phyloP scores from a whole-genome alignment of 768 basidiomycete genomes.

The Termitomyces sp. region DNA sequence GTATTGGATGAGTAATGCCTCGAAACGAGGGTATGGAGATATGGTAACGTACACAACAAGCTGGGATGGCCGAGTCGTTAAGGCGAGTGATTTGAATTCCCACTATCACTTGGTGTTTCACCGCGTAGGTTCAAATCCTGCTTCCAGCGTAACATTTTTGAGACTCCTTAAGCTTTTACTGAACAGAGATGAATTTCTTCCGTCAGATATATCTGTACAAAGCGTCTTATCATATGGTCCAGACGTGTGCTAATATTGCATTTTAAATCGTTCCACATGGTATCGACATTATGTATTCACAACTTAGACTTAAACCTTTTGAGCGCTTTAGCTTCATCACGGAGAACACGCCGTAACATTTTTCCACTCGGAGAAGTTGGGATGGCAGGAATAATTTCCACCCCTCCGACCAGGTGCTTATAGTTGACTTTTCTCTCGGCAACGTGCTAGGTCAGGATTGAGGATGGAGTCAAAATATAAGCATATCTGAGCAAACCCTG shows the following conservation, averaged over 20 bases:
- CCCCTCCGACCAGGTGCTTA: slow-evolving; percentile 55
- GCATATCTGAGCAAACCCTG: slow-evolving; percentile 31
- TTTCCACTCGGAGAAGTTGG: slow-evolving; percentile 66
- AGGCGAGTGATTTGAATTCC: slow-evolving; percentile 85
- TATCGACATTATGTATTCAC: background rate
- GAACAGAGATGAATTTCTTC: too few relatives aligned
- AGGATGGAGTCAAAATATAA: background rate
- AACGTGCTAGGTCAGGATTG: slow-evolving; percentile 35
- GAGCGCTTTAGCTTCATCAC: slow-evolving; percentile 39
- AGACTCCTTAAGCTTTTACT: too few relatives aligned
- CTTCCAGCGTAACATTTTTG: slow-evolving; percentile 69
- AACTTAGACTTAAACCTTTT: slow-evolving; percentile 2
- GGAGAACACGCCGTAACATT: slow-evolving; percentile 41
- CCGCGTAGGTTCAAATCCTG: slow-evolving; percentile 93
- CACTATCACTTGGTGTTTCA: slow-evolving; percentile 78
- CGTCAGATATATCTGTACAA: background rate
- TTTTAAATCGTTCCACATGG: background rate
- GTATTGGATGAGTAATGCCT: too few relatives aligned
- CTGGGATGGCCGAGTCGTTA: slow-evolving; percentile 88
- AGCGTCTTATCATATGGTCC: background rate
- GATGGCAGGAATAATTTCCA: slow-evolving; percentile 49
- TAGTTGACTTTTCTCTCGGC: slow-evolving; percentile 50
- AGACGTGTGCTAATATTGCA: background rate
- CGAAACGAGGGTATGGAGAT: too few relatives aligned
- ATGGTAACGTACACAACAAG: slow-evolving; percentile 8